Base-by-base conservation (phyloP, 208 protist species). In the Entamoeba histolytica region DNA sequence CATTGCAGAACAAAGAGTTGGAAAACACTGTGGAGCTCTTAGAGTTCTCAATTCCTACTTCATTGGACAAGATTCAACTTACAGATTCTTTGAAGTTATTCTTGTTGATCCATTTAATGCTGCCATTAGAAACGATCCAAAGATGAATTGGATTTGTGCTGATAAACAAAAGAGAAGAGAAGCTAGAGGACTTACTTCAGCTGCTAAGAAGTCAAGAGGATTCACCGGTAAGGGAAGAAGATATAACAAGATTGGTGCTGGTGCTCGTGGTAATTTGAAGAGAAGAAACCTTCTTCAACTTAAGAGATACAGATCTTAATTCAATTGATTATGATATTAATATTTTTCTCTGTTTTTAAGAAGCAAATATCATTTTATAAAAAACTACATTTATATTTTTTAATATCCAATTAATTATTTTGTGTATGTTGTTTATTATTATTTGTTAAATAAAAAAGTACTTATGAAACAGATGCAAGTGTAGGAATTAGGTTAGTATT, bases 41-140 rank as follows among this genome's bases (percentile, higher is more conserved):
- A 97, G 99, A 94, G 98, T 99, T 61, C 97, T 99, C 92, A 99
- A 99, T 98, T 99, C 98, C 91, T 99, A 99, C 97, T 99, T 98
- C 98, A 97, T 99, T 94, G 98, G 97, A 94, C 95, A 97, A 91
- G 97, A 97, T 92, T 94, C 94, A 5, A 93, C 93, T 51, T 97
- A 95, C 94, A 97, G 96, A 92, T 96, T 94, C 93, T 97, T 94
- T 93, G 98, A 99, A 97, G 97, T 99, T 95, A 99, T 99, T 95
- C 96, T 98, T 87, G 98, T 99, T 44, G 99, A 99, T 97, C 97
- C 98, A 92, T 96, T 96, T 93, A 98, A 99, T 97, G 96, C 96
- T 94, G 97, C 97, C 55, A 98, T 99, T 97, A 97, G 98, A 95
- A 95, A 97, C 93, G 98, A 99, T 95, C 97, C 98, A 52, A 96